Percentiles rank a stretch among this genome's conserved stretches.
Conservation (phyloP, 2,329 filamentous ascomycete genomes). For the Fusarium sp. region DNA sequence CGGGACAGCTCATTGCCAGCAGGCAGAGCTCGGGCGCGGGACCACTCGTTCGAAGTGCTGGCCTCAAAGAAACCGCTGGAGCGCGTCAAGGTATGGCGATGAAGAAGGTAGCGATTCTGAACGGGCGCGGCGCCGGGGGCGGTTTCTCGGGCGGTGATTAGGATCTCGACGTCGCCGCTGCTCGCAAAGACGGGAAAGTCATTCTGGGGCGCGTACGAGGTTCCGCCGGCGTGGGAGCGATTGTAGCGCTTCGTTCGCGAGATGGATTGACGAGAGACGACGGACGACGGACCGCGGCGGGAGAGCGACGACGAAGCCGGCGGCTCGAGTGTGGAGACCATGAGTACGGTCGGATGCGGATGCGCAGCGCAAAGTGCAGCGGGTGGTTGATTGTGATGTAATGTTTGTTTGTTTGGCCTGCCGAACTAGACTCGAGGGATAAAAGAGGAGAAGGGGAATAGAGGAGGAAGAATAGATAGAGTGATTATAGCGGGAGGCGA, state of each 20-base stretch:
- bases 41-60: constrained; percentile 83
- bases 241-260: constrained; percentile 77
- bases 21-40: constrained; percentile 47
- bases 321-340: constrained; percentile 73
- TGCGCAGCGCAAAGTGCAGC: not conserved
- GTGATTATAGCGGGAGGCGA: constrained; percentile 28
- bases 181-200: constrained; percentile 93
- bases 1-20: constrained; percentile 63
- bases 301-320: constrained; percentile 62
- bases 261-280: constrained; percentile 72
- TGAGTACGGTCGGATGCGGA: constrained; percentile 48
- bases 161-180: constrained; percentile 92
- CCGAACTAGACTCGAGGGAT: constrained; percentile 4
- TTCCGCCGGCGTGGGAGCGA: constrained; percentile 82
- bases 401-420: constrained; percentile 5
- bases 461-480: constrained; percentile 19
- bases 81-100: constrained; percentile 87
- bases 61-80: constrained; percentile 96
- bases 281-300: constrained; percentile 65
- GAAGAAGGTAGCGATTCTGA: constrained; percentile 87
- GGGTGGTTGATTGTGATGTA: constrained; percentile 8
- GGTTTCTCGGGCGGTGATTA: constrained; percentile 71
- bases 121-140: constrained; percentile 34
- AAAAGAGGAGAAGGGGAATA: too few relatives aligned
- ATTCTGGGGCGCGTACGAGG: constrained; percentile 79